Percentiles rank a stretch among this genome's conserved stretches.
Evolutionary conservation across 495 filamentous ascomycete species (phyloP).

Genomic region (Daldinia grandis): DNA sequence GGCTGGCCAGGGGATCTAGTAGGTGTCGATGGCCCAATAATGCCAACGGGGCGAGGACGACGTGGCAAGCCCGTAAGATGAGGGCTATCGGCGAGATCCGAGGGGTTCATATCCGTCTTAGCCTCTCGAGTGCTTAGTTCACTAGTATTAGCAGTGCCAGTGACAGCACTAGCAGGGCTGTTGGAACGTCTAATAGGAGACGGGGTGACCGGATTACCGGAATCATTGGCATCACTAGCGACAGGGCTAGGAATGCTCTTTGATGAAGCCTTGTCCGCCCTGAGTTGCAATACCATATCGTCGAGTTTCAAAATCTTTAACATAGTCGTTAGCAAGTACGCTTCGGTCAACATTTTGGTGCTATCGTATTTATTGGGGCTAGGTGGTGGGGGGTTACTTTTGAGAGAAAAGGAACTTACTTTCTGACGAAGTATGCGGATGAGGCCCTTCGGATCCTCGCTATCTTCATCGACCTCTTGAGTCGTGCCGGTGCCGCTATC

Average conservation of each 20-base stretch:
- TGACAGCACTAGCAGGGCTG: not conserved
- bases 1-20: too few species aligned
- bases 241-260: not conserved
- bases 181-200: not conserved
- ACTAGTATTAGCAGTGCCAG: not conserved
- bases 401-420: not conserved
- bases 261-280: not conserved
- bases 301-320: not conserved
- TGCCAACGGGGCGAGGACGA: too few species aligned
- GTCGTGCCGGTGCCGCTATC: too few species aligned
- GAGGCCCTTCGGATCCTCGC: not conserved
- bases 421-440: not conserved
- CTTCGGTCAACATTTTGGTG: not conserved
- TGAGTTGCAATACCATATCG: not conserved
- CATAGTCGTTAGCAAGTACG: conserved; percentile 8
- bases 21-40: too few species aligned
- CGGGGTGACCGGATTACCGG: not conserved
- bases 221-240: not conserved
- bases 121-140: not conserved
- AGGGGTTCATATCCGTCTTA: not conserved
- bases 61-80: not conserved
- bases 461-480: not conserved
- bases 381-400: not conserved
- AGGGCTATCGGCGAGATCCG: not conserved
- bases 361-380: not conserved